A percentile compares a stretch with the other conserved stretches of the same genome.
Conservation (phyloP, 495 filamentous ascomycete species). For the Wilcoxina mikolae region DNA sequence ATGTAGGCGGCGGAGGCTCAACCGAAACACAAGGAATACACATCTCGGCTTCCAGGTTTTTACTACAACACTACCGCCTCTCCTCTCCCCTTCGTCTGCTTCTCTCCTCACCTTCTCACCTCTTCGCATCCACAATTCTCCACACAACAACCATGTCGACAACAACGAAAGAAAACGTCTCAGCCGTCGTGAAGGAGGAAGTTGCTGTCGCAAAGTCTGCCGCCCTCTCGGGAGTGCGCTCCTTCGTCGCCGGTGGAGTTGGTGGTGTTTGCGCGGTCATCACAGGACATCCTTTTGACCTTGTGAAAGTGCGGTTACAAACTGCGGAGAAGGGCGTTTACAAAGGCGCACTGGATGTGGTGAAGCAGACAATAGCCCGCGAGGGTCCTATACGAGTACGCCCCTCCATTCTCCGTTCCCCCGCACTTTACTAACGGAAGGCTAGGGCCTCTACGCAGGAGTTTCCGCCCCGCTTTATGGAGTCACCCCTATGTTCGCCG, state of each 20-base stretch:
- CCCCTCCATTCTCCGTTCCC: neutral
- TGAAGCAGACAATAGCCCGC: conserved; percentile 67
- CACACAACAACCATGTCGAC: neutral
- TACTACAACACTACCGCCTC: neutral
- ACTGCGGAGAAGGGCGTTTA: conserved; percentile 92
- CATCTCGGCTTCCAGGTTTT: neutral
- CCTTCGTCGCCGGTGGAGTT: conserved; percentile 76
- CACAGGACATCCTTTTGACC: conserved; percentile 86
- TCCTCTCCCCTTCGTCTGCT: neutral
- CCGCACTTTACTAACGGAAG: neutral
- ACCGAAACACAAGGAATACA: too few relatives aligned
- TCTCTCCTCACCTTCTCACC: neutral
- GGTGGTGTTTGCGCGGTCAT: conserved; percentile 89
- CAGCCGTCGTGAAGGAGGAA: neutral
- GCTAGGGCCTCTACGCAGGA: conserved; percentile 81
- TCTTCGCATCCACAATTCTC: neutral
- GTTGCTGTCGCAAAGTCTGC: neutral
- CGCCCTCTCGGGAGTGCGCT: conserved; percentile 39
- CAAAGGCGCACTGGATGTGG: conserved; percentile 77
- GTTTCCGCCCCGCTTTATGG: conserved; percentile 87
- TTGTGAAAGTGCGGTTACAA: conserved; percentile 94
- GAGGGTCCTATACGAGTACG: conserved; percentile 60
- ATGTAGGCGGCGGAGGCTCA: too few relatives aligned
- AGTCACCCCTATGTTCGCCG: conserved; percentile 97
- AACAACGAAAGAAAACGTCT: neutral